phyloP scores from a whole-genome alignment of 73 alveolate species.

The Blepharisma japonicum region DNA sequence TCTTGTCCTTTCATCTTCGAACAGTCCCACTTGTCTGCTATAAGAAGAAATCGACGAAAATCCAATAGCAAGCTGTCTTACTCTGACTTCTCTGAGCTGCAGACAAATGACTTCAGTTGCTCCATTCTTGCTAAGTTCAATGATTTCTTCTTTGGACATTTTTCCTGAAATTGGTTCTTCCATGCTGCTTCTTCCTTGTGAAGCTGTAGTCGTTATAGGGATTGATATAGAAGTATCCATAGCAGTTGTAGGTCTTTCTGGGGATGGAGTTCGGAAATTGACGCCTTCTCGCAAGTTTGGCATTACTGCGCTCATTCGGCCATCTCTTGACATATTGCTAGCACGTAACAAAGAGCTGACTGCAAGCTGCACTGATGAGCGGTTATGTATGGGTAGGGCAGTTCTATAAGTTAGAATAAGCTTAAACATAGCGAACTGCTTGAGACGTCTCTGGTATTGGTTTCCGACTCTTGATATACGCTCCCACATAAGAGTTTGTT shows the following conservation, averaged over 20 bases:
- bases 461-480: not conserved
- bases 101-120: slow-evolving; percentile 13
- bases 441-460: slow-evolving; percentile 1
- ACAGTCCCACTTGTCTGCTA: slow-evolving; percentile 17
- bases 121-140: not conserved
- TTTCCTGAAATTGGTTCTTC: not conserved
- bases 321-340: too few species aligned
- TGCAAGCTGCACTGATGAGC: not conserved
- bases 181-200: slow-evolving; percentile 5
- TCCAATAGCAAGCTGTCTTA: not conserved
- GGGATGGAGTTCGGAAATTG: not conserved
- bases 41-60: not conserved
- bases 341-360: not conserved
- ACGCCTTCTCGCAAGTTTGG: too few species aligned
- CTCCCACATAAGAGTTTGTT: not conserved
- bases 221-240: not conserved
- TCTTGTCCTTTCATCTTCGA: slow-evolving; percentile 25
- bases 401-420: not conserved
- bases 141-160: slow-evolving; percentile 5
- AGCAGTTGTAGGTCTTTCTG: not conserved
- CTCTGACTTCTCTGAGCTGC: not conserved
- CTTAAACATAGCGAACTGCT: slow-evolving; percentile 21
- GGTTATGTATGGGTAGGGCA: too few species aligned
- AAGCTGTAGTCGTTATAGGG: not conserved
- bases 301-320: too few species aligned